Base-by-base conservation (phyloP, 441 rosid species). In the Corymbia citriodora region DNA sequence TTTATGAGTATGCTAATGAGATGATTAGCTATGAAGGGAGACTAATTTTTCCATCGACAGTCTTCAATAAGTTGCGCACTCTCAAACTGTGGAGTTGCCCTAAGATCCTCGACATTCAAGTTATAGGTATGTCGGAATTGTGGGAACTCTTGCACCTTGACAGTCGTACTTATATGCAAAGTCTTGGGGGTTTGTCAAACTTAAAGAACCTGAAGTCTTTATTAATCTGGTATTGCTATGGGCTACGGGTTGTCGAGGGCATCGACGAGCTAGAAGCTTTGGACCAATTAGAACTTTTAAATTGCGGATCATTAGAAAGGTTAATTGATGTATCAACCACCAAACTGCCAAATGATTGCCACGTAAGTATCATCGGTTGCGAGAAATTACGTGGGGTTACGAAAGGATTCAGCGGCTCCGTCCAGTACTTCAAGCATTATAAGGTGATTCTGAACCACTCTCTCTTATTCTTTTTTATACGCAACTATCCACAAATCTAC, bases 151-250 rank as follows among this genome's bases (percentile, higher is more conserved):
- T 68, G 3, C 0, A 0, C 3, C 14, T 19, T 2, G 0, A 0
- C 0, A 2, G 0, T 18, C 33, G 27, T 18, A 13, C 8, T 10
- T 0, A 1, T 10, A 9, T 72, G 82, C 48, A 33, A 72, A 0
- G 4, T 18, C 4, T 72, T 2, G 1, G 4, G 18, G 82, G 82
- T 36, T 18, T 72, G 21, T 10, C 82, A 33, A 72, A 72, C 82
- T 72, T 72, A 33, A 72, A 72, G 82, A 72, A 72, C 27, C 82
- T 72, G 3, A 72, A 33, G 27, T 0, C 1, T 10, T 36, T 72
- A 9, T 0, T 0, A 3, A 18, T 70, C 27, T 0, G 0, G 14
- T 0, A 0, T 4, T 33, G 48, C 81, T 0, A 9, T 3, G 33
- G 81, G 48, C 81, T 70, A 70, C 48, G 1, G 48, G 81, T 17